Conservation (phyloP, 495 filamentous ascomycete genomes). For the Neurospora pannonica region DNA sequence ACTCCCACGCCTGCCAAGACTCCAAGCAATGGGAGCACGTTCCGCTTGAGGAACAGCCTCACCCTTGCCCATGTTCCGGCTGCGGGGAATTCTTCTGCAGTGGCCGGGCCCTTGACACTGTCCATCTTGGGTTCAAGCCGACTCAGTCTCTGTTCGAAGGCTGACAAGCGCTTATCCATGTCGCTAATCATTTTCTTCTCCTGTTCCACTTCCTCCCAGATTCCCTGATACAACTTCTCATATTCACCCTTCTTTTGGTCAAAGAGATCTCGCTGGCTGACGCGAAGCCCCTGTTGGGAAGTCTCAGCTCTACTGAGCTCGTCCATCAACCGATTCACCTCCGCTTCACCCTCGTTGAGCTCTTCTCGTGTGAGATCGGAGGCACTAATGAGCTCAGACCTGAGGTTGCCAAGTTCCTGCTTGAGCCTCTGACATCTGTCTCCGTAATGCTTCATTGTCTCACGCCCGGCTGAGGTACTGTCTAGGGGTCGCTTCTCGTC, state of each 20-base stretch:
- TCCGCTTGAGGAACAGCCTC: not conserved
- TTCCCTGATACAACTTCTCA: not conserved
- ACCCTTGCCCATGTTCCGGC: not conserved
- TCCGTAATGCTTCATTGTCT: not conserved
- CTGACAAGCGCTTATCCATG: not conserved
- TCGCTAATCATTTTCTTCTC: not conserved
- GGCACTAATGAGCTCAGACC: not conserved
- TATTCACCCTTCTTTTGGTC: not conserved
- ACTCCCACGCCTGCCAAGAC: not conserved
- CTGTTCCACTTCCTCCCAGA: not conserved
- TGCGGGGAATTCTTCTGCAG: not conserved
- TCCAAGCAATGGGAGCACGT: not conserved
- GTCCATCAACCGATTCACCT: not conserved
- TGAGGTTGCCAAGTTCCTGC: not conserved
- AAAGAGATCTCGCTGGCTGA: not conserved
- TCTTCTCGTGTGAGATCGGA: not conserved
- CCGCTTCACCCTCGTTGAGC: not conserved
- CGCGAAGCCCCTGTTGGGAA: not conserved
- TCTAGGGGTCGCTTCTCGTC: slow-evolving; percentile 16
- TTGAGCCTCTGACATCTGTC: not conserved
- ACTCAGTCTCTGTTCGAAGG: not conserved
- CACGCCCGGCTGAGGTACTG: slow-evolving; percentile 23
- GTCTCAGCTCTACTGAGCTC: not conserved
- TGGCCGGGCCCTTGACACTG: not conserved
- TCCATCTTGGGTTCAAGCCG: not conserved